Conservation (phyloP, 495 filamentous ascomycete species). For the Trichoderma orchidacearum region DNA sequence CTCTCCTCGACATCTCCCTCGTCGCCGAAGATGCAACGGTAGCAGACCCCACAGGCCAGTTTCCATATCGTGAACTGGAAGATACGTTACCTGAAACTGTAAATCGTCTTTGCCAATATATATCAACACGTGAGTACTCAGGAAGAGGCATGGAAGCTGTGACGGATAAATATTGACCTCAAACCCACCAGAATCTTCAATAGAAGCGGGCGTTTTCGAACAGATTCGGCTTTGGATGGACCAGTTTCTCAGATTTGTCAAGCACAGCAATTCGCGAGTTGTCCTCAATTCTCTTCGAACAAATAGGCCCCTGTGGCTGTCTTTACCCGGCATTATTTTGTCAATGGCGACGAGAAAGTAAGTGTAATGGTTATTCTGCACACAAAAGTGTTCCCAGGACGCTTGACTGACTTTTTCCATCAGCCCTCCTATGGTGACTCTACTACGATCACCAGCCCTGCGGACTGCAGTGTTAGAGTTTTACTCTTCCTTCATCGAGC, state of each 20-base stretch:
- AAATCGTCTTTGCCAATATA: conserved; percentile 17
- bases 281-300: conserved; percentile 21
- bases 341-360: conserved; percentile 11
- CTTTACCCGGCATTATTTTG: conserved; percentile 13
- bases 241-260: conserved; percentile 19
- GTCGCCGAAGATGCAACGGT: conserved; percentile 9
- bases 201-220: conserved; percentile 23
- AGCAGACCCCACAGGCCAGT: conserved; percentile 16
- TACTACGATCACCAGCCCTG: conserved; percentile 3
- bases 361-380: no score
- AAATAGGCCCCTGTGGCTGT: conserved; percentile 22
- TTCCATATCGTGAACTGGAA: conserved; percentile 24
- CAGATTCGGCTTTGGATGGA: conserved; percentile 29
- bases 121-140: conserved; percentile 20
- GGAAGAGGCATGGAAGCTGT: conserved; percentile 4
- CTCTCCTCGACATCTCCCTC: conserved; percentile 9
- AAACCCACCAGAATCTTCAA: conserved; percentile 15
- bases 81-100: conserved; percentile 25
- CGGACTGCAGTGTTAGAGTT: conserved; percentile 14
- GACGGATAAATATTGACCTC: conserved; percentile 2
- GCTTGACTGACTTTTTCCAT: no score
- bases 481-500: conserved; percentile 13
- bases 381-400: no score
- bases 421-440: conserved; percentile 1
- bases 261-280: conserved; percentile 6